These are phyloP conservation scores for Periconia sp. DNA, from an alignment of 2,329 filamentous ascomycete genomes.

Conservation along the genomic window DNA sequence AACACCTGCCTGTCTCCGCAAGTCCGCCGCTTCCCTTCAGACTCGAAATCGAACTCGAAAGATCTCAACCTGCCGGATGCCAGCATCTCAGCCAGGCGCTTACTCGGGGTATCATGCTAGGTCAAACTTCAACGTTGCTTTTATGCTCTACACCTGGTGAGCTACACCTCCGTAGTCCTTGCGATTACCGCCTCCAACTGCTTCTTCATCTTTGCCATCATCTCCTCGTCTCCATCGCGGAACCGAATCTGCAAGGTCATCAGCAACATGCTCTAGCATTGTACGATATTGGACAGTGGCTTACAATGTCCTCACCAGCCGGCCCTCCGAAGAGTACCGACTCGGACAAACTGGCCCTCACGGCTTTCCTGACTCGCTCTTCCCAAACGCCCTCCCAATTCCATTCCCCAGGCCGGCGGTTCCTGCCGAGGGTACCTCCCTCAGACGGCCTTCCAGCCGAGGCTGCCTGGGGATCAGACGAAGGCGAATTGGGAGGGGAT, in stretches of 20 bases:
- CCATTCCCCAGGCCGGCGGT: constrained; percentile 79
- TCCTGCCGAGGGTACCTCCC: constrained; percentile 51
- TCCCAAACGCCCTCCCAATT: constrained; percentile 99
- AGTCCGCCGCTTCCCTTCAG: neutral
- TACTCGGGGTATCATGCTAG: neutral
- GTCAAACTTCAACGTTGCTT: too few relatives aligned
- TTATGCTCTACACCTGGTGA: too few relatives aligned
- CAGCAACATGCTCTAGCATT: neutral
- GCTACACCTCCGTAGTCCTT: constrained; percentile 14
- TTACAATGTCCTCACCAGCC: constrained; percentile 73
- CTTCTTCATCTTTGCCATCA: constrained; percentile 37
- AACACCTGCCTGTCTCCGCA: neutral
- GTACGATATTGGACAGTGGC: constrained; percentile 3
- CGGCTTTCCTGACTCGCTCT: constrained; percentile 79
- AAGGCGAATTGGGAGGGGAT: constrained; percentile 23
- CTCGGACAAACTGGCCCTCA: constrained; percentile 79
- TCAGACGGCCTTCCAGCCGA: constrained; percentile 20
- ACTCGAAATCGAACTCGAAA: too few relatives aligned
- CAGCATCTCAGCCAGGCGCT: neutral
- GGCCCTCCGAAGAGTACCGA: constrained; percentile 75
- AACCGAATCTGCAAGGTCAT: constrained; percentile 44
- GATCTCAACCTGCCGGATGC: neutral
- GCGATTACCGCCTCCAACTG: constrained; percentile 28
- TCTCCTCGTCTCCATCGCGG: constrained; percentile 41
- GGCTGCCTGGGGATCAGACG: constrained; percentile 27